Evolutionary conservation across 2,329 filamentous ascomycete genomes (phyloP), one percentile per base, ranked within the genome.

Genomic region (Parafenestella ontariensis): DNA sequence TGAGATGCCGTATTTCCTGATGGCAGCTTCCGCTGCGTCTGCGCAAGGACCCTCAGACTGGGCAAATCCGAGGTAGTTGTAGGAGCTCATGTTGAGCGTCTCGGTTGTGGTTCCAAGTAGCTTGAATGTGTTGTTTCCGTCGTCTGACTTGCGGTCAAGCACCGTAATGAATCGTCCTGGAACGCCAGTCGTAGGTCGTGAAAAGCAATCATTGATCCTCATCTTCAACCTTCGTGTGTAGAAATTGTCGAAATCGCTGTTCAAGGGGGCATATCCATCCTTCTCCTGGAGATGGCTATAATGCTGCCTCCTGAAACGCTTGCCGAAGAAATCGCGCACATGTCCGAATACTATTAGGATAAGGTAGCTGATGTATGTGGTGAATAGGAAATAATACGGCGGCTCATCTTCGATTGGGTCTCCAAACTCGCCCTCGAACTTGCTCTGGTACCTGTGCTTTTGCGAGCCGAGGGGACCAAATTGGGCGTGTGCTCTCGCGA

Each of bases 171-270:
- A 97, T 59, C 95, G 88, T 52, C 95, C 95, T 8, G 95, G 95
- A 23, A 99, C 95, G 48, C 95, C 95, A 3, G 92, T 96, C 24
- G 90, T 92, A 11, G 94, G 92, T 45, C 95, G 87, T 65, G 94
- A 90, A 75, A 99, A 99, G 81, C 92, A 96, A 77, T 99, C 95
- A 67, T 98, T 96, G 72, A 99, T 92, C 61, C 95, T 88, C 81
- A 92, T 85, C 83, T 99, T 98, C 72, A 99, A 78, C 57, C 95
- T 85, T 52, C 95, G 87, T 52, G 94, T 91, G 78, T 99, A 99
- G 77, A 99, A 99, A 77, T 94, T 98, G 81, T 99, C 95, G 73
- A 99, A 99, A 77, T 99, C 95, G 69, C 92, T 96, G 77, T 97
- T 98, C 62, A 99, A 83, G 2, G 95, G 92, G 10, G 94, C 95